Base-by-base conservation (phyloP, 2,329 filamentous ascomycete genomes). In the Aspergillus sp. region DNA sequence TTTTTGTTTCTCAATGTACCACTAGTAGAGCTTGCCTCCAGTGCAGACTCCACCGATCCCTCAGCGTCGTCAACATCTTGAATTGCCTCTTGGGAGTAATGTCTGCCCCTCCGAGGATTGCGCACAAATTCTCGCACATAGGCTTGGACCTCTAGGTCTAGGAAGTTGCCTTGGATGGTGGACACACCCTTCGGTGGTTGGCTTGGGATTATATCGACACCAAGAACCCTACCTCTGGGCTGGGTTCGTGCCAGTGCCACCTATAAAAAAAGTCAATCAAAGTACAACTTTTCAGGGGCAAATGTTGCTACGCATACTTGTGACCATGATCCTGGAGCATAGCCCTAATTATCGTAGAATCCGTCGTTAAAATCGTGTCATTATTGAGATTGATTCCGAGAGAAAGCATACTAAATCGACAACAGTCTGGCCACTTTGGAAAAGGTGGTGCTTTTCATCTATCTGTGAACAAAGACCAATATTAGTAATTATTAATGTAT, bases 141-240 rank as follows among this genome's bases (percentile, higher is more conserved):
- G 21, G 80, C 82, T 73, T 90, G 90, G n/a, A 97, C 87, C 2
- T 77, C 75, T 0, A 86, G 82, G 6, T 87, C 89, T 41, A 98
- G 80, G 64, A 99, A 98, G 72, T 99, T 90, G 48, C 96, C 95
- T 75, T 99, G 95, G 57, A 99, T 92, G 2, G 91, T 91, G 27
- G 90, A 93, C n/a, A 96, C 92, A 21, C 95, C 95, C 68, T 84
- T 86, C 0, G 95, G 95, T 5, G 96, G 93, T 71, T 93, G 89
- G 0, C 92, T 91, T 4, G 95, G 95, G 63, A 99, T 91, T 52
- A 99, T 84, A 73, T 99, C 95, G 68, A 99, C 93, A 11, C 95
- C 96, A 27, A 99, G 80, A 12, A 99, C 87, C 44, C 89, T 85
- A 8, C 93, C 92, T 46, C 84, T 77, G 0, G 93, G 93, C 60